Evolutionary conservation across 257 asterid genomes (phyloP).

Genomic region (Striga asiatica): DNA sequence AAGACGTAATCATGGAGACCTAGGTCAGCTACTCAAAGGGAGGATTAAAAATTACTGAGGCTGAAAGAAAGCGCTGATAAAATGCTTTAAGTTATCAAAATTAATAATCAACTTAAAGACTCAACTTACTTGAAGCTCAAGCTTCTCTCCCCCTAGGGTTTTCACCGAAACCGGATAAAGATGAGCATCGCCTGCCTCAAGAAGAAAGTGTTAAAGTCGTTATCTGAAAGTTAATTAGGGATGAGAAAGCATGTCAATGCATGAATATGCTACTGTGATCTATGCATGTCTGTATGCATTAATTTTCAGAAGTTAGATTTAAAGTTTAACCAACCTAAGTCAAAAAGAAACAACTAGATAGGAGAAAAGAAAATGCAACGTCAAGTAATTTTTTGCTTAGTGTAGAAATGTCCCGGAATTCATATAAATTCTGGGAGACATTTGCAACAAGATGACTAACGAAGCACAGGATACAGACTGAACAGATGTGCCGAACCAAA

Average conservation of each 20-base stretch:
- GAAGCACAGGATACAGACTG: not conserved
- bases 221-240: not conserved
- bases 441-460: not conserved
- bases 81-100: conserved; percentile 2
- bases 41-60: not conserved
- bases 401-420: not conserved
- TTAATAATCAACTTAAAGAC: not conserved
- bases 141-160: conserved; percentile 79
- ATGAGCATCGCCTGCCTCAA: conserved; percentile 56
- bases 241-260: not conserved
- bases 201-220: conserved; percentile 1
- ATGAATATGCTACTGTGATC: not conserved
- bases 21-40: not conserved
- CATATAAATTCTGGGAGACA: not conserved
- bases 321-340: not conserved
- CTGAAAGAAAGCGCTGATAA: conserved; percentile 12
- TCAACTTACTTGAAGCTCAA: conserved; percentile 72
- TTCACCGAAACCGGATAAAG: conserved; percentile 87
- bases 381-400: not conserved
- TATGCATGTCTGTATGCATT: not conserved
- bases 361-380: not conserved
- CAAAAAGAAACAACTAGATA: not conserved
- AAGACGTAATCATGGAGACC: conserved; percentile 3
- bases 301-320: not conserved
- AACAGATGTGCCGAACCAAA: not conserved